Evolutionary conservation across 345 rosid genomes (phyloP).

Genomic region (Gossypium longicalyx): DNA sequence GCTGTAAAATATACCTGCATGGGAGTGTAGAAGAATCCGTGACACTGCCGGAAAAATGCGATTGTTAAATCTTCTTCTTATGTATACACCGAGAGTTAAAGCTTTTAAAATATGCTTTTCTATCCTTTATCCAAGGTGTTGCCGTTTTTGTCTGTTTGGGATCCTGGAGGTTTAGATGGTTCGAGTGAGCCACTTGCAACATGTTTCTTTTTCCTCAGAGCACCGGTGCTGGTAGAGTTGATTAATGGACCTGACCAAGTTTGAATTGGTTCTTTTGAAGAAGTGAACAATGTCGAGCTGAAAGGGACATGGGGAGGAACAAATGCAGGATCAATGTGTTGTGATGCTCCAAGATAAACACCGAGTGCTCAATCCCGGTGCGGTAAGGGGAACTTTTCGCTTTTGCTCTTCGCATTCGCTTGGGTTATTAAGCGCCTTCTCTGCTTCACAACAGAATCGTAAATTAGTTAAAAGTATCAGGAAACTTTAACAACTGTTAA

Average conservation of each 20-base stretch:
- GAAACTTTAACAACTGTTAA: too few species aligned
- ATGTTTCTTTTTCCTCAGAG: slow-evolving; percentile 52
- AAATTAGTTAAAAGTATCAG: background rate
- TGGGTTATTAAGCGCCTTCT: too few species aligned
- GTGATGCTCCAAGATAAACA: slow-evolving; percentile 55
- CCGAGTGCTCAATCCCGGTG: slow-evolving; percentile 68
- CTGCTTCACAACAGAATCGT: slow-evolving; percentile 22
- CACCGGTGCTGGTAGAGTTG: slow-evolving; percentile 35
- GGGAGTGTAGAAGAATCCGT: too few species aligned
- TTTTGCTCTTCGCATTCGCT: slow-evolving; percentile 8
- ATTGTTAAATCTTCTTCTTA: slow-evolving; percentile 13
- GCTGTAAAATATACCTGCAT: too few species aligned
- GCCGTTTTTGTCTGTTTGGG: slow-evolving; percentile 38
- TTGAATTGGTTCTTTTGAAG: slow-evolving; percentile 50
- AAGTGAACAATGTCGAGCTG: slow-evolving; percentile 42
- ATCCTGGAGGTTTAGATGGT: slow-evolving; percentile 33
- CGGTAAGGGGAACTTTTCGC: slow-evolving; percentile 61
- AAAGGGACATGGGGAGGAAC: slow-evolving; percentile 49
- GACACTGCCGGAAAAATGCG: too few species aligned
- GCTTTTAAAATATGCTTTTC: slow-evolving; percentile 32
- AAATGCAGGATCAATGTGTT: slow-evolving; percentile 42
- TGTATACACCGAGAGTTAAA: slow-evolving; percentile 13
- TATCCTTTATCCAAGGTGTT: slow-evolving; percentile 42
- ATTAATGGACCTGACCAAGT: slow-evolving; percentile 63
- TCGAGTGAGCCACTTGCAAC: slow-evolving; percentile 29